A percentile compares a stretch with the other conserved stretches of the same genome.
phyloP scores from a whole-genome alignment of 2,329 filamentous ascomycete genomes.

The Xylariaceae sp. region DNA sequence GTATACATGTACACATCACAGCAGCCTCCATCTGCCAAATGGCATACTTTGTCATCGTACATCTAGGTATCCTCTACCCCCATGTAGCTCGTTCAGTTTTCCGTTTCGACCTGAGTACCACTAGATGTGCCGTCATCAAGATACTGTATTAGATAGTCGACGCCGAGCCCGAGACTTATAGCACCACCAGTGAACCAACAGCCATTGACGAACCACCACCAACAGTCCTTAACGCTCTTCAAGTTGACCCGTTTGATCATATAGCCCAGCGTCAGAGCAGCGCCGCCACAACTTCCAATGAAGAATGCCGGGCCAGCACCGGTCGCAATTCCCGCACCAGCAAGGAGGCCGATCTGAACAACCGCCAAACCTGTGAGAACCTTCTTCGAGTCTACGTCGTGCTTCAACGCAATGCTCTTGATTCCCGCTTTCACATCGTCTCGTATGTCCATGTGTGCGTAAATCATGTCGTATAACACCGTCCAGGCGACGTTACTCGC shows the following conservation, averaged over 20 bases:
- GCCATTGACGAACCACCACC: constrained; percentile 74
- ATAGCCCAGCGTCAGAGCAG: constrained; percentile 53
- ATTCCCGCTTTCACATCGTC: constrained; percentile 84
- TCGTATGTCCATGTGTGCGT: constrained; percentile 86
- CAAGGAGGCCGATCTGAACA: constrained; percentile 65
- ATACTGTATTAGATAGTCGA: constrained; percentile 56
- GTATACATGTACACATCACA: neutral
- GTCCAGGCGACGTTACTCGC: constrained; percentile 81
- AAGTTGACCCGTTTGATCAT: constrained; percentile 67
- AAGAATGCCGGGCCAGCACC: constrained; percentile 69
- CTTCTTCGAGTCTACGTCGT: constrained; percentile 71
- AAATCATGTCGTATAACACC: constrained; percentile 86
- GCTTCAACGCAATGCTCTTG: constrained; percentile 79
- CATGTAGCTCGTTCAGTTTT: constrained; percentile 3
- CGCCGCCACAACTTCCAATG: constrained; percentile 62
- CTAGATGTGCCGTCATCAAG: constrained; percentile 25
- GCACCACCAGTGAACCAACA: constrained; percentile 64
- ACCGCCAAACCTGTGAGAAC: constrained; percentile 67
- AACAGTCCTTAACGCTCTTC: constrained; percentile 63
- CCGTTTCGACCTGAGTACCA: neutral
- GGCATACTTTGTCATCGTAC: neutral
- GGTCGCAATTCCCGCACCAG: constrained; percentile 62
- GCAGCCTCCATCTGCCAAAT: neutral
- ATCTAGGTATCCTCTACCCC: neutral
- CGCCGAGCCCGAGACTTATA: constrained; percentile 55